phyloP scores from a whole-genome alignment of 164 flowering plant genomes.

The Chimonanthus salicifolius region DNA sequence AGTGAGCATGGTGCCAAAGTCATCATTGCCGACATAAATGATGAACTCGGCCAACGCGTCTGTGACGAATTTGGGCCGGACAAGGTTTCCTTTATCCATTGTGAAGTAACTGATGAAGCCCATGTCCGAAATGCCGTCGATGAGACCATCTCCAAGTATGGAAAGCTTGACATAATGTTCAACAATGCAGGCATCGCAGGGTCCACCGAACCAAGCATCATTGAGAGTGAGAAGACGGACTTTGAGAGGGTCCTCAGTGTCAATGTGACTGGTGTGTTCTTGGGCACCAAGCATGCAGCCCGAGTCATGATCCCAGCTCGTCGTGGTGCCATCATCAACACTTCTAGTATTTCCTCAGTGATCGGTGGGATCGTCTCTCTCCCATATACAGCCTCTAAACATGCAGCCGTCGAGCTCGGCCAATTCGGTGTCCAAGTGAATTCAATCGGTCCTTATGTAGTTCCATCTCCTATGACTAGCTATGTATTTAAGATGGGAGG shows the following conservation, averaged over 20 bases:
- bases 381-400: slow-evolving; percentile 7
- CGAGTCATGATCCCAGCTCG: slow-evolving; percentile 7
- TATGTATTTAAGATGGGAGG: too few species aligned
- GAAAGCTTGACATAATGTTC: slow-evolving; percentile 47
- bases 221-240: slow-evolving; percentile 23
- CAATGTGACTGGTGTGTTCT: slow-evolving; percentile 32
- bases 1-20: slow-evolving; percentile 11
- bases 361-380: slow-evolving; percentile 2
- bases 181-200: slow-evolving; percentile 41
- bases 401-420: slow-evolving; percentile 8
- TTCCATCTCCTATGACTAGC: background rate
- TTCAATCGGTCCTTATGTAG: background rate
- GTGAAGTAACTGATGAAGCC: slow-evolving; percentile 10
- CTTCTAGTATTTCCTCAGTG: background rate
- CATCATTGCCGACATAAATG: slow-evolving; percentile 13
- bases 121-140: slow-evolving; percentile 16
- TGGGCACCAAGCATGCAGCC: slow-evolving; percentile 12
- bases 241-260: slow-evolving; percentile 29
- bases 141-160: slow-evolving; percentile 18
- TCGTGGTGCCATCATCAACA: slow-evolving; percentile 8
- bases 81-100: slow-evolving; percentile 5
- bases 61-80: slow-evolving; percentile 1
- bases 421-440: slow-evolving; percentile 12
- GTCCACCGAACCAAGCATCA: slow-evolving; percentile 13
- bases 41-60: slow-evolving; percentile 3